Conservation (phyloP, 495 filamentous ascomycete genomes). For the Annulohypoxylon moriforme region DNA sequence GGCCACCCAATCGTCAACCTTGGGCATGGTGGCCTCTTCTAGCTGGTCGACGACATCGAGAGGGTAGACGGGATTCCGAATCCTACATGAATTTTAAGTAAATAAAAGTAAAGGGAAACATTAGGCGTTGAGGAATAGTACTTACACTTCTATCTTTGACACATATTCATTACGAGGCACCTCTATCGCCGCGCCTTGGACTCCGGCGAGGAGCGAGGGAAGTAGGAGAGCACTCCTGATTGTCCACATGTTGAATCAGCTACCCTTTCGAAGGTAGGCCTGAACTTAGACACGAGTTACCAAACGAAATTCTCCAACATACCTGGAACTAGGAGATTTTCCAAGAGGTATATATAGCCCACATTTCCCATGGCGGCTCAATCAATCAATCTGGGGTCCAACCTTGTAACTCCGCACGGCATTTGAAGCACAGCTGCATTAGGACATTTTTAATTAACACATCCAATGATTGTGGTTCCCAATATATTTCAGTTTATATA, state of each 20-base stretch:
- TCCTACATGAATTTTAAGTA: constrained; percentile 14
- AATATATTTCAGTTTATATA: constrained; percentile 43
- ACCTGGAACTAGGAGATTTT: constrained; percentile 9
- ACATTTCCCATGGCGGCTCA: constrained; percentile 45
- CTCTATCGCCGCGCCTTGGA: constrained; percentile 28
- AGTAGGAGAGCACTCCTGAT: constrained; percentile 49
- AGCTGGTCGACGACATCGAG: constrained; percentile 56
- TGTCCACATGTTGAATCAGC: constrained; percentile 49
- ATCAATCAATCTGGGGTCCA: constrained; percentile 35
- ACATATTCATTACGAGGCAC: constrained; percentile 38
- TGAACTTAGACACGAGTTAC: constrained; percentile 25
- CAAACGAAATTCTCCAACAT: constrained; percentile 19
- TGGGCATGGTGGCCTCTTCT: constrained; percentile 51
- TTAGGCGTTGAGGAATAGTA: background rate
- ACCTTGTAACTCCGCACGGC: constrained; percentile 47
- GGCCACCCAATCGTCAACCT: constrained; percentile 51
- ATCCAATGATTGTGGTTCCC: constrained; percentile 46
- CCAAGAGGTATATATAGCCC: constrained; percentile 47
- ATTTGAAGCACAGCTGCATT: constrained; percentile 43
- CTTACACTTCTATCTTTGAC: constrained; percentile 52
- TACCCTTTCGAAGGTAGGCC: constrained; percentile 31
- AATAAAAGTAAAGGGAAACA: background rate
- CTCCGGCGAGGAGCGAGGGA: constrained; percentile 51
- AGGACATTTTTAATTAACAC: constrained; percentile 46
- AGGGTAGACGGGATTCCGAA: constrained; percentile 52